Evolutionary conservation across 768 basidiomycete genomes (phyloP).

Genomic region (Podaxis rugospora): DNA sequence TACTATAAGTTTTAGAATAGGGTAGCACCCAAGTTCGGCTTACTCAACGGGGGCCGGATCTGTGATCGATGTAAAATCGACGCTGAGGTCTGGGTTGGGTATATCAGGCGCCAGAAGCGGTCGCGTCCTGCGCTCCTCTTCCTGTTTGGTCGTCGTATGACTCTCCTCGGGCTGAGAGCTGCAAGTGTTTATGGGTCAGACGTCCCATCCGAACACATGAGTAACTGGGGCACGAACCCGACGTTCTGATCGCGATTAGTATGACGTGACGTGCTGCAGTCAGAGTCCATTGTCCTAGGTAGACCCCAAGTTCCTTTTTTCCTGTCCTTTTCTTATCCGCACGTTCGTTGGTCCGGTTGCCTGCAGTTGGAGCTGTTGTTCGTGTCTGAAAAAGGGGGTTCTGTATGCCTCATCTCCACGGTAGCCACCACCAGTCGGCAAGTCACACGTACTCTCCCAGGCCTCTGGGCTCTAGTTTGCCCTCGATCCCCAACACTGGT

Average conservation of each 20-base stretch:
- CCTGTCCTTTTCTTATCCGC: background rate
- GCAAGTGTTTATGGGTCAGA: background rate
- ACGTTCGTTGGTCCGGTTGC: background rate
- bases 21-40: constrained; percentile 27
- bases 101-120: constrained; percentile 38
- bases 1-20: constrained; percentile 14
- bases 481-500: background rate
- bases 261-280: constrained; percentile 11
- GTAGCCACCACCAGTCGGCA: background rate
- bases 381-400: background rate
- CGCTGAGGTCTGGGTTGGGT: constrained; percentile 39
- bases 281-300: constrained; percentile 3
- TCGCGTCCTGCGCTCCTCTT: background rate
- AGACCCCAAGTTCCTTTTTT: background rate
- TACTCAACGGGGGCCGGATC: constrained; percentile 38
- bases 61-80: constrained; percentile 43
- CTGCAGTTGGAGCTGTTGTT: constrained; percentile 3
- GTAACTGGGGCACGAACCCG: background rate
- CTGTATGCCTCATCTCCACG: constrained; percentile 8
- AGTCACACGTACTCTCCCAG: constrained; percentile 10
- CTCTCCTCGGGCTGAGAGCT: background rate
- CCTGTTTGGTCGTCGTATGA: background rate
- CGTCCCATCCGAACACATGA: background rate
- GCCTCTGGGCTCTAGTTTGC: background rate
- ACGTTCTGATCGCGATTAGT: constrained; percentile 11